Conservation (phyloP, 306 rosid species). For the Vigna reflexopilosa region DNA sequence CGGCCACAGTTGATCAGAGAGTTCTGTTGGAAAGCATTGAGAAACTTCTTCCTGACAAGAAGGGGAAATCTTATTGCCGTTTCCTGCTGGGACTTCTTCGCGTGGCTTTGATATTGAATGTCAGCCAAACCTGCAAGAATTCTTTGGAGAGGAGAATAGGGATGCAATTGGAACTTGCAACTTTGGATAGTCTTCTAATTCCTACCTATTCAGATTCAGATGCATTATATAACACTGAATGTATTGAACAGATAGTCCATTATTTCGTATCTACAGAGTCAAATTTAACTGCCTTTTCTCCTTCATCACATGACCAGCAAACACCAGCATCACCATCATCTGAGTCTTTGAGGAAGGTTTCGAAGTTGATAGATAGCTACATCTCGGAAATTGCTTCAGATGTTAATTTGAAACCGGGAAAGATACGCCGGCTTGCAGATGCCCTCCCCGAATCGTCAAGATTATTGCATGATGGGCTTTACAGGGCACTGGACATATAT, state of each 20-base stretch:
- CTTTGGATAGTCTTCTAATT: slow-evolving; percentile 83
- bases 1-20: slow-evolving; percentile 79
- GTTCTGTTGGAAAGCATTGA: slow-evolving; percentile 77
- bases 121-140: slow-evolving; percentile 62
- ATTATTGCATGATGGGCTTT: slow-evolving; percentile 85
- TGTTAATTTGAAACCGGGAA: slow-evolving; percentile 55
- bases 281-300: slow-evolving; percentile 66
- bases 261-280: slow-evolving; percentile 69
- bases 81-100: slow-evolving; percentile 93
- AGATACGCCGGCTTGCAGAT: slow-evolving; percentile 57
- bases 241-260: slow-evolving; percentile 70
- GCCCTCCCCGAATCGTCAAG: slow-evolving; percentile 81
- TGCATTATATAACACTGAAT: slow-evolving; percentile 75
- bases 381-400: slow-evolving; percentile 64
- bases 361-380: slow-evolving; percentile 58
- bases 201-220: slow-evolving; percentile 88
- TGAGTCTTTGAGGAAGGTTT: slow-evolving; percentile 66
- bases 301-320: slow-evolving; percentile 64
- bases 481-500: slow-evolving; percentile 86
- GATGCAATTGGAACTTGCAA: slow-evolving; percentile 88
- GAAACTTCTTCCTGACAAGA: slow-evolving; percentile 87
- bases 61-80: slow-evolving; percentile 80
- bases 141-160: slow-evolving; percentile 88
- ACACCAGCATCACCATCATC: slow-evolving; percentile 62
- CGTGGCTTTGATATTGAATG: slow-evolving; percentile 82